Conservation (phyloP, 805 yeast genomes). For the Wickerhamomyces subpelliculosus region DNA sequence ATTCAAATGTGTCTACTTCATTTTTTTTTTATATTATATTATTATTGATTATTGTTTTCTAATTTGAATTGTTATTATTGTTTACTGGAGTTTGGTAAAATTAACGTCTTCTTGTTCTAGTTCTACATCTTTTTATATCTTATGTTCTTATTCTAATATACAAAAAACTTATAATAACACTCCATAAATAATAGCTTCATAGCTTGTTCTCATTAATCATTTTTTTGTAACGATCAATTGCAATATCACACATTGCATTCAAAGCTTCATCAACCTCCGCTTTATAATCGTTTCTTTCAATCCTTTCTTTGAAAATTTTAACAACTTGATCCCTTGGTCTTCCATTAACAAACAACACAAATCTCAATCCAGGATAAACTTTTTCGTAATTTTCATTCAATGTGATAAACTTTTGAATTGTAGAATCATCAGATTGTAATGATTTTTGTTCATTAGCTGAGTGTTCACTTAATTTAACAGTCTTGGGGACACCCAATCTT, state of each 20-base stretch:
- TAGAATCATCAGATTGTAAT: conserved; percentile 42
- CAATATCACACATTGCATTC: conserved; percentile 89
- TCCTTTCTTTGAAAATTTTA: conserved; percentile 52
- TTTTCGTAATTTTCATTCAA: conserved; percentile 60
- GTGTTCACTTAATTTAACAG: conserved; percentile 47
- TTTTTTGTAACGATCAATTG: conserved; percentile 66
- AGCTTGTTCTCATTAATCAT: conserved; percentile 14
- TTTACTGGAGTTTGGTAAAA: background rate
- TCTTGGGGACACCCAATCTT: conserved; percentile 62
- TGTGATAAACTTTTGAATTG: conserved; percentile 35
- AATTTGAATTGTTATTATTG: background rate
- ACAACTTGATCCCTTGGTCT: conserved; percentile 60
- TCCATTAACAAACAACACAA: conserved; percentile 88
- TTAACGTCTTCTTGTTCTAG: background rate
- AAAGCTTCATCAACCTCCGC: conserved; percentile 62
- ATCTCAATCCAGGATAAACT: conserved; percentile 63
- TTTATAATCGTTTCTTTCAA: conserved; percentile 44
- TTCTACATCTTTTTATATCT: background rate
- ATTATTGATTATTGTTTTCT: background rate
- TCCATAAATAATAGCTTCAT: background rate
- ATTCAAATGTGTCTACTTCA: too few relatives aligned
- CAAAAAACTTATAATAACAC: background rate
- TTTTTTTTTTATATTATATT: background rate
- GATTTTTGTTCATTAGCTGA: conserved; percentile 68
- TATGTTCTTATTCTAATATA: too few relatives aligned